Evolutionary conservation across 495 filamentous ascomycete genomes (phyloP), one percentile per base, ranked within the genome.

Genomic region (Daldinia childiae): DNA sequence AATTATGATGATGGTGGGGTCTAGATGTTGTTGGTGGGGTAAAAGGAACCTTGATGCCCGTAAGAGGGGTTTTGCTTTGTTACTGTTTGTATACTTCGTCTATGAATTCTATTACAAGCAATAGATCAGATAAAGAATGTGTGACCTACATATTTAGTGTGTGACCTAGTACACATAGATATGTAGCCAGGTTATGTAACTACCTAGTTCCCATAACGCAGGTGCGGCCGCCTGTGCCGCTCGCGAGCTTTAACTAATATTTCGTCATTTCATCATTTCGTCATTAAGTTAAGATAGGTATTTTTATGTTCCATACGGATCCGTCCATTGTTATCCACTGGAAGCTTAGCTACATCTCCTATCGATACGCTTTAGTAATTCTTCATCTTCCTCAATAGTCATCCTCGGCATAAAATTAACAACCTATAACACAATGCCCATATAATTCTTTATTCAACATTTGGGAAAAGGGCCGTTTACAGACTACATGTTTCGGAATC

Each of bases 261-360:
- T 61, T 72, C 64, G 60, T 72, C 69, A 72, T 68, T 12, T 21
- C 12, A 9, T 11, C 9, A 68, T 68, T 61, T 64, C 64, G 64
- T 72, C 63, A 72, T 67, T 6, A 6, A 0, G 12, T 38, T 7
- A 32, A 41, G 12, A 41, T 41, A n/a, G 38, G 38, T 41, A 41
- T 41, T 19, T 8, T 17, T 45, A 32, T 32, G 29, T 32, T 32
- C 29, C n/a, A n/a, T n/a, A n/a, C n/a, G n/a, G n/a, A n/a, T n/a
- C n/a, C n/a, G n/a, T n/a, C n/a, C n/a, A n/a, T n/a, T n/a, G n/a
- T n/a, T n/a, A n/a, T n/a, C n/a, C n/a, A n/a, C n/a, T n/a, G n/a
- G n/a, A n/a, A n/a, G n/a, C n/a, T n/a, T n/a, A n/a, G n/a, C 17
- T 41, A 26, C 61, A 30, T 0, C 57, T 48, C 21, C 21, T 48